These are phyloP conservation scores for Botrytis tulipae DNA, from an alignment of 2,329 filamentous ascomycete genomes.

Conservation along the genomic window DNA sequence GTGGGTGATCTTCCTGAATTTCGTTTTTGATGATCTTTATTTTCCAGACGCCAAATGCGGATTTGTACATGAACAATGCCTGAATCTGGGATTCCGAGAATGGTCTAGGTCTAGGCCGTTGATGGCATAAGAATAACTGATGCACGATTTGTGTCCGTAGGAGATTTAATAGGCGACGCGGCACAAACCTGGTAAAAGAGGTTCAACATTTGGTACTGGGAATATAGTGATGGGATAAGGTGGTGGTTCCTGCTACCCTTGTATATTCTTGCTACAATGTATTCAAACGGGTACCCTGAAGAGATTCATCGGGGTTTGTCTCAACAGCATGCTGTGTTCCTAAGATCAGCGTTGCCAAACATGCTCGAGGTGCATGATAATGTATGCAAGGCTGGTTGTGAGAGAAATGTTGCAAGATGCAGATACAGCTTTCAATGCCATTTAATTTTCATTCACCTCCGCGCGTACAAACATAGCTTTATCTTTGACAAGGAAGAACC, in stretches of 20 bases:
- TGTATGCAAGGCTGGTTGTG: conserved; percentile 22
- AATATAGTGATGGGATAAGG: conserved; percentile 17
- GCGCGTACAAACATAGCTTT: conserved; percentile 8
- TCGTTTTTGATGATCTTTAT: conserved; percentile 16
- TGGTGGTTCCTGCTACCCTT: conserved; percentile 22
- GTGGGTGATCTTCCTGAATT: conserved; percentile 12
- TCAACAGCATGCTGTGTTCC: conserved; percentile 19
- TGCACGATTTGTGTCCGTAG: conserved; percentile 20
- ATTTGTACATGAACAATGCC: conserved; percentile 16
- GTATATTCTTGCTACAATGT: conserved; percentile 19
- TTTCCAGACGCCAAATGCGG: conserved; percentile 18
- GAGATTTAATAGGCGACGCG: conserved; percentile 22
- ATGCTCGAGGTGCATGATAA: conserved; percentile 21
- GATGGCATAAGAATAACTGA: conserved; percentile 11
- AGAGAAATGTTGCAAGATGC: not conserved
- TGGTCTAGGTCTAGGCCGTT: conserved; percentile 16
- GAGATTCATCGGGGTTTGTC: conserved; percentile 16
- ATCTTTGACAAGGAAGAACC: not conserved
- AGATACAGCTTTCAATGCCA: not conserved
- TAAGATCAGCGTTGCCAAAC: conserved; percentile 21
- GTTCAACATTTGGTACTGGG: conserved; percentile 15
- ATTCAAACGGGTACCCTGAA: conserved; percentile 8
- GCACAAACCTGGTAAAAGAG: conserved; percentile 18
- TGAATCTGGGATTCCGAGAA: conserved; percentile 3
- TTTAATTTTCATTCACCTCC: not conserved